Evolutionary conservation across 768 basidiomycete genomes (phyloP).

Genomic region (Russula abietina): DNA sequence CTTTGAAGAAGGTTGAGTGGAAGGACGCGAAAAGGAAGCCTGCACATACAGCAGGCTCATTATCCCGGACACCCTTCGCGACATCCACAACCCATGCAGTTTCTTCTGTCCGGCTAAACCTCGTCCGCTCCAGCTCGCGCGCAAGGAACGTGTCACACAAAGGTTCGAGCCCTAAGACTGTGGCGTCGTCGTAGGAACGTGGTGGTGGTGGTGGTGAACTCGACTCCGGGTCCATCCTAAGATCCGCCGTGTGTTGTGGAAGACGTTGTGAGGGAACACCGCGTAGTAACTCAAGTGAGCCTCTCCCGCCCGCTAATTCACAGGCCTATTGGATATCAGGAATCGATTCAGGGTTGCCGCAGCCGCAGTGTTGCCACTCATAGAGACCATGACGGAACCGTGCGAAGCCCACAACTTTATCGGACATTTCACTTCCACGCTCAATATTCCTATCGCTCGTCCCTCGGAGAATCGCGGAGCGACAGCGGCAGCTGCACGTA

Average conservation of each 20-base stretch:
- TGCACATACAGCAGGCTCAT: constrained; percentile 13
- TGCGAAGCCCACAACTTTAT: not conserved
- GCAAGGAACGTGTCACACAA: constrained; percentile 7
- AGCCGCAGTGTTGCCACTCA: too few species aligned
- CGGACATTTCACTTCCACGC: not conserved
- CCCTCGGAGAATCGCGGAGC: not conserved
- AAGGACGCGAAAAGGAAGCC: not conserved
- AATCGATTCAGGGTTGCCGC: not conserved
- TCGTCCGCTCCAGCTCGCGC: not conserved
- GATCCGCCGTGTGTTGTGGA: not conserved
- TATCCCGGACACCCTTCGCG: not conserved
- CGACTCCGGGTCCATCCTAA: constrained; percentile 2
- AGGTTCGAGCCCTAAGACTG: not conserved
- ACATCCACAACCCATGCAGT: constrained; percentile 1
- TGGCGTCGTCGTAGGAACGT: not conserved
- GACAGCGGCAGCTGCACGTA: not conserved
- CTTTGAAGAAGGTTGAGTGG: constrained; percentile 3
- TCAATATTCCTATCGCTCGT: not conserved
- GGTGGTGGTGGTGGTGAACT: not conserved
- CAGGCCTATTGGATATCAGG: not conserved
- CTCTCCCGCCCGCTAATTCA: not conserved
- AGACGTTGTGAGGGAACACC: not conserved
- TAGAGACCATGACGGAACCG: not conserved
- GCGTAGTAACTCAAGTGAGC: not conserved
- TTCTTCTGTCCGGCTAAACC: constrained; percentile 14